Conservation (phyloP, 345 rosid genomes). For the Brassica incana region DNA sequence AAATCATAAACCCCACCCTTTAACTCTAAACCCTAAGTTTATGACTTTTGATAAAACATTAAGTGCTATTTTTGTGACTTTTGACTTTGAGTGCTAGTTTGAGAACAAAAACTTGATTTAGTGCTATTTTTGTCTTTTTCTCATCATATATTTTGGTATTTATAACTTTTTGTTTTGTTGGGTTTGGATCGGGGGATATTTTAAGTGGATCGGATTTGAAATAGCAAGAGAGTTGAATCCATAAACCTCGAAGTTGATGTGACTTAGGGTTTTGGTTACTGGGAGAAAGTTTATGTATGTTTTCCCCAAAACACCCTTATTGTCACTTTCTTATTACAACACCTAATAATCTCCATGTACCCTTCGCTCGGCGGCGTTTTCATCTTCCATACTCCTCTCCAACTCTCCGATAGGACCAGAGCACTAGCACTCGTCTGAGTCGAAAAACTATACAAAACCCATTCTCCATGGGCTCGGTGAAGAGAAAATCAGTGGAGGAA, state of each 20-base stretch:
- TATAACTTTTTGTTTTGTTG: no score
- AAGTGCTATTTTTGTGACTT: no score
- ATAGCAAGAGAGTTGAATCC: no score
- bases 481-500: slow-evolving; percentile 57
- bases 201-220: no score
- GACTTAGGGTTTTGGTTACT: slow-evolving; percentile 17
- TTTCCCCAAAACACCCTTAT: slow-evolving; percentile 9
- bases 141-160: no score
- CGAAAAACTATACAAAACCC: background rate
- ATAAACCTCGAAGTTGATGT: background rate
- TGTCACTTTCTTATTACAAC: background rate
- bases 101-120: no score
- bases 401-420: background rate
- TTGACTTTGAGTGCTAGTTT: no score
- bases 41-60: no score
- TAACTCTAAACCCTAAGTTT: no score
- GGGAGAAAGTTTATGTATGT: background rate
- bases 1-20: no score
- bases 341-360: background rate
- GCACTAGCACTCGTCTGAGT: background rate
- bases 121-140: no score
- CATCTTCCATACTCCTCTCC: background rate
- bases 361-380: slow-evolving; percentile 21
- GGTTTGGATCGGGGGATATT: no score
- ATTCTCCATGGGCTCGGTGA: slow-evolving; percentile 53